Evolutionary conservation across 1,284 basidiomycete genomes (phyloP), one percentile per base, ranked within the genome.

Genomic region (Cutaneotrichosporon sp.): DNA sequence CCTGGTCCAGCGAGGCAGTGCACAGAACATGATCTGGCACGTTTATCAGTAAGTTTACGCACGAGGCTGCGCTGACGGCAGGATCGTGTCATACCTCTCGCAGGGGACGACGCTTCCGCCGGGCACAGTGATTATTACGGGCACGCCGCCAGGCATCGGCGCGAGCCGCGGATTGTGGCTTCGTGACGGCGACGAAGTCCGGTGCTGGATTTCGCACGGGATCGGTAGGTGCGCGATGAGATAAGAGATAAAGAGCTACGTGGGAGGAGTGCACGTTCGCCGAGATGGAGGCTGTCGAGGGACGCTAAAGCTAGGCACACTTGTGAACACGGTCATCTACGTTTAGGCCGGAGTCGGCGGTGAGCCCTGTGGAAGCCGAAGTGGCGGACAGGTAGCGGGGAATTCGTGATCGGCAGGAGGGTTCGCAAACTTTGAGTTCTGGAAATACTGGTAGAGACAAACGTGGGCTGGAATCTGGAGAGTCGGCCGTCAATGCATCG

Each of bases 21-120:
- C 88, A 2, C 74, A 20, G 3, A 55, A 64, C 27, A 59, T 69
- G 63, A 66, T 70, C 17, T 62, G 58, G 43, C 51, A 61, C 39
- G 57, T 67, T 24, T 53, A 67, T 14, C 43, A 55, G 61, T 70
- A 45, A 49, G 54, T 53, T 2, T 6, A 31, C 14, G 29, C 1
- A 10, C 12, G 3, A 11, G 8, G 11, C 47, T 50, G 5, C 45
- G 45, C 16, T 41, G 25, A 22, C 8, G 24, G 10, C 49, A 68
- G 61, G 34, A 51, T 66, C 50, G 57, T 92, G 48, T 78, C 87
- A 0, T 87, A 83, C 76, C 80, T 91, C 29, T 90, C 87, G 0
- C 84, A 87, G 65, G 89, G 85, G 1, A 90, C 88, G 3, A 92
- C 90, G 0, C 82, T 94, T 25, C 81, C 83, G 59, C 82, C 88